Percentiles rank a stretch among this genome's conserved stretches.
Conservation (phyloP, 352 stramenopile genomes). For the Phytophthora chlamydospora region DNA sequence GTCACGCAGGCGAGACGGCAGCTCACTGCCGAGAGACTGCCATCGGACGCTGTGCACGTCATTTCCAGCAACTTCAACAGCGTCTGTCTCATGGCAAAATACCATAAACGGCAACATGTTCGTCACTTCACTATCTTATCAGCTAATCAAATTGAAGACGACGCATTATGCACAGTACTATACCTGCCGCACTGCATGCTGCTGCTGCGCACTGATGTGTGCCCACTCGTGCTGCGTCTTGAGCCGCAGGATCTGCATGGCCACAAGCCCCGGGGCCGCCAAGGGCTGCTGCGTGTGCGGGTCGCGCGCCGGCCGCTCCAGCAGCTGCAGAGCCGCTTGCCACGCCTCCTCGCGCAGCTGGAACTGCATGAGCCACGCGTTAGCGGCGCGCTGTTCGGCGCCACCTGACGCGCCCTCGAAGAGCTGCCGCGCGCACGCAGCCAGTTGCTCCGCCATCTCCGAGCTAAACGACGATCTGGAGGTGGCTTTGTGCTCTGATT, state of each 20-base stretch:
- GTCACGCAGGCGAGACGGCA: conserved; percentile 58
- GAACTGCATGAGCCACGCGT: conserved; percentile 74
- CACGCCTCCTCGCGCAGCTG: conserved; percentile 65
- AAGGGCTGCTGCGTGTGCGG: conserved; percentile 23
- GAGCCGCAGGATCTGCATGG: conserved; percentile 71
- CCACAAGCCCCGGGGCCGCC: conserved; percentile 55
- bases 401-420: conserved; percentile 70
- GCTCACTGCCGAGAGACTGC: conserved; percentile 31
- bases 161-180: background rate
- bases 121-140: conserved; percentile 4
- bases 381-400: conserved; percentile 56
- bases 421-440: conserved; percentile 62
- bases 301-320: conserved; percentile 41
- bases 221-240: conserved; percentile 68
- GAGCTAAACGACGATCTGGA: conserved; percentile 3
- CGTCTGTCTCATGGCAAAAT: conserved; percentile 31
- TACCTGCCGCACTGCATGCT: conserved; percentile 53
- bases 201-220: conserved; percentile 40
- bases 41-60: conserved; percentile 30
- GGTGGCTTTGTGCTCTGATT: conserved; percentile 3
- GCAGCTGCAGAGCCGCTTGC: conserved; percentile 58
- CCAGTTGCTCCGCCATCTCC: conserved; percentile 58
- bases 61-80: conserved; percentile 50
- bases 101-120: conserved; percentile 7
- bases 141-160: conserved; percentile 7